These are phyloP conservation scores for Neopestalotiopsis sp. DNA, from an alignment of 2,329 filamentous ascomycete genomes.

Conservation along the genomic window DNA sequence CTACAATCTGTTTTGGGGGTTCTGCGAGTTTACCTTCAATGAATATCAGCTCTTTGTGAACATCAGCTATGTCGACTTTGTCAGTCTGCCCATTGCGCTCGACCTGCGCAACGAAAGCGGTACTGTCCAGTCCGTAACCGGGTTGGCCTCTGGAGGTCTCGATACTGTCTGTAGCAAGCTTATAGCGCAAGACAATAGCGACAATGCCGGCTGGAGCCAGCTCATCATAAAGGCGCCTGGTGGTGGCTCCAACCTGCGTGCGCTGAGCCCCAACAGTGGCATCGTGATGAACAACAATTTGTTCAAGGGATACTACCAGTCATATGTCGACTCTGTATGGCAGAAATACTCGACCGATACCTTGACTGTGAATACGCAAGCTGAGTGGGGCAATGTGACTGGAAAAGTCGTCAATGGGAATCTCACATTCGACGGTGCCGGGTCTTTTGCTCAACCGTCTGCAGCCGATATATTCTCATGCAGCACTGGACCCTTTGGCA, in stretches of 20 bases:
- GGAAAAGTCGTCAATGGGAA: constrained; percentile 45
- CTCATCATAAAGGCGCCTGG: constrained; percentile 50
- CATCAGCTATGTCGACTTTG: constrained; percentile 78
- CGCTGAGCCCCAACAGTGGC: constrained; percentile 58
- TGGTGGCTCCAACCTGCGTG: constrained; percentile 51
- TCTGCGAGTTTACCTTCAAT: constrained; percentile 71
- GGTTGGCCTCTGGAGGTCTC: constrained; percentile 53
- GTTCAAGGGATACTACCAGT: constrained; percentile 55
- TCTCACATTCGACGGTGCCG: constrained; percentile 46
- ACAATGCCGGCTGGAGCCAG: constrained; percentile 56
- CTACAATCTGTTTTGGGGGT: constrained; percentile 66
- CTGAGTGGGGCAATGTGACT: constrained; percentile 51
- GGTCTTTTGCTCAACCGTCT: constrained; percentile 50
- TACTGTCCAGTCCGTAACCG: constrained; percentile 49
- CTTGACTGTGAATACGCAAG: constrained; percentile 60
- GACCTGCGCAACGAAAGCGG: constrained; percentile 53
- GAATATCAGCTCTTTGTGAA: constrained; percentile 62
- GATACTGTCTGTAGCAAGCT: constrained; percentile 49
- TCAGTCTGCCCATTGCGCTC: constrained; percentile 67
- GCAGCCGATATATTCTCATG: constrained; percentile 41
- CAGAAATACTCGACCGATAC: constrained; percentile 47
- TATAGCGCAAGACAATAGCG: constrained; percentile 47
- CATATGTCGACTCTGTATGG: constrained; percentile 59
- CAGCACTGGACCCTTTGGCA: constrained; percentile 59
- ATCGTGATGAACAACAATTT: constrained; percentile 47